Conservation (phyloP, 2,329 filamentous ascomycete genomes). For the Colletotrichum shisoi region DNA sequence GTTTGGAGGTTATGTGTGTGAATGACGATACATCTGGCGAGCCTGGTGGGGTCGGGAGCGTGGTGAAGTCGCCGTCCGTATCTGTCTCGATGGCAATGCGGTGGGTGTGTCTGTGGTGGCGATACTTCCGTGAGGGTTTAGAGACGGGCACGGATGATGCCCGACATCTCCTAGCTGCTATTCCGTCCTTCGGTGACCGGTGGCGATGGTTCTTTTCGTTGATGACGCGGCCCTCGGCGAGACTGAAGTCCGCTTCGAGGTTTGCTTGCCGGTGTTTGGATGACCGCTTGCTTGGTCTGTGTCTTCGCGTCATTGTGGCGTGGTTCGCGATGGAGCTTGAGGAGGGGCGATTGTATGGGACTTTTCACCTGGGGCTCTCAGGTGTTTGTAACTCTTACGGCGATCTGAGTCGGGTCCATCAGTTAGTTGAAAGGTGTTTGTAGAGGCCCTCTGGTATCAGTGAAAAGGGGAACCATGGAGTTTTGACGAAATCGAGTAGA, state of each 20-base stretch:
- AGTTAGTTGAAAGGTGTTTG: neutral
- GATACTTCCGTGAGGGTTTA: neutral
- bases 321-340: neutral
- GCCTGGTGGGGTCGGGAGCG: conserved; percentile 23
- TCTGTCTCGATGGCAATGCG: neutral
- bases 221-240: neutral
- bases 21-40: neutral
- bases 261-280: conserved; percentile 2
- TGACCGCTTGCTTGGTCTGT: conserved; percentile 4
- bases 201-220: conserved; percentile 1
- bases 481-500: neutral
- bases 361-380: neutral
- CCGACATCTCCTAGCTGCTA: neutral
- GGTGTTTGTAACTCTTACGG: neutral
- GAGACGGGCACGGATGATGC: neutral
- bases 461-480: neutral
- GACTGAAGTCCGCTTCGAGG: neutral
- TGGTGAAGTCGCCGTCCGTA: conserved; percentile 29
- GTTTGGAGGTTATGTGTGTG: neutral
- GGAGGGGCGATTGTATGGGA: neutral
- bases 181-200: neutral
- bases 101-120: conserved; percentile 3
- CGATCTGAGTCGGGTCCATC: neutral
- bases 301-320: conserved; percentile 21
- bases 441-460: neutral